Conservation (phyloP, 2,329 filamentous ascomycete species). For the Microsporum audouinii region DNA sequence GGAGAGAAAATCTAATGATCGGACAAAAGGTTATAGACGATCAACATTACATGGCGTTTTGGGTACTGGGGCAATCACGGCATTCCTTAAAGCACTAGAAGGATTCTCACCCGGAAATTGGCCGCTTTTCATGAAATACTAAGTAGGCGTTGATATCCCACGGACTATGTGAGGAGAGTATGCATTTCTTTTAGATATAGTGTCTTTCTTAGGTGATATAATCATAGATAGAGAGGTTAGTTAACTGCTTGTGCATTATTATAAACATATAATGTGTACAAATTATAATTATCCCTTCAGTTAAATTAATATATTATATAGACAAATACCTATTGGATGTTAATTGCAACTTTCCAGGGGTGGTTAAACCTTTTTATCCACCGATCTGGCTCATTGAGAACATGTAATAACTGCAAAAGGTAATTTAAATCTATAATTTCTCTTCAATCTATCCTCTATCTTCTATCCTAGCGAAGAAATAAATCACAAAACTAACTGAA, state of each 20-base stretch:
- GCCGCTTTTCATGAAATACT: neutral
- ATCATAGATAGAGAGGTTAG: neutral
- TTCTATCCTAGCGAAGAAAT: neutral
- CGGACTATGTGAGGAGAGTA: neutral
- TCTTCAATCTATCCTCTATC: neutral
- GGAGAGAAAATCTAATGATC: conserved; percentile 8
- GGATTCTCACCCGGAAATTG: conserved; percentile 16
- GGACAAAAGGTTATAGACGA: conserved; percentile 23
- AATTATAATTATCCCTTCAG: no score
- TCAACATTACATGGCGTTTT: conserved; percentile 27
- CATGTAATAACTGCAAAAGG: neutral
- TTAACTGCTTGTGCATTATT: neutral
- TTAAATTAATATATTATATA: no score
- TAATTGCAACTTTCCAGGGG: neutral
- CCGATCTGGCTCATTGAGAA: neutral
- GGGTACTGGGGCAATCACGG: conserved; percentile 29
- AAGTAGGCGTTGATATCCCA: neutral
- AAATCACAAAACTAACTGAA: neutral
- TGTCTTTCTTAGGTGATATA: neutral
- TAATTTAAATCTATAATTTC: neutral
- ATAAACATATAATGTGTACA: no score
- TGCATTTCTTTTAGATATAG: neutral
- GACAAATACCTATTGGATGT: no score
- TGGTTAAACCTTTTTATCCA: neutral
- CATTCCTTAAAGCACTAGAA: conserved; percentile 32